Conservation (phyloP, 2,329 filamentous ascomycete species). For the Diaporthe destruens region DNA sequence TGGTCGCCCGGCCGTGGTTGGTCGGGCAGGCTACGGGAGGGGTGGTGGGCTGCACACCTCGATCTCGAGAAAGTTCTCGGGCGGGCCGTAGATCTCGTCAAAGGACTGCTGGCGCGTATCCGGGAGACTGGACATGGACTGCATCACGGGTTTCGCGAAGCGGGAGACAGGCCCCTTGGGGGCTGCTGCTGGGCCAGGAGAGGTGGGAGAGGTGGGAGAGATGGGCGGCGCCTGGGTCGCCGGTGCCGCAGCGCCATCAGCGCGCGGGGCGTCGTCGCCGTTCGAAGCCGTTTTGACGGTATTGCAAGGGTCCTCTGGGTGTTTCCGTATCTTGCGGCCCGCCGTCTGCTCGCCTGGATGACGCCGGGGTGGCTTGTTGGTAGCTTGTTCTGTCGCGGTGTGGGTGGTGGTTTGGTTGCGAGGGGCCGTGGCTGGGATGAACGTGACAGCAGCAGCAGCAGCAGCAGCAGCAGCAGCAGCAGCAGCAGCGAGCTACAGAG, state of each 20-base stretch:
- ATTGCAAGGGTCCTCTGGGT: slow-evolving; percentile 26
- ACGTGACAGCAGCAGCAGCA: slow-evolving; percentile 10
- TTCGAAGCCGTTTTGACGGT: slow-evolving; percentile 60
- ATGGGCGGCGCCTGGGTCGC: slow-evolving; percentile 43
- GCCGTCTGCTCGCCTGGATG: slow-evolving; percentile 22
- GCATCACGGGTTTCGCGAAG: slow-evolving; percentile 61
- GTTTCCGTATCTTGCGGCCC: neutral
- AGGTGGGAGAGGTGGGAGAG: slow-evolving; percentile 43
- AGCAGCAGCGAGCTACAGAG: slow-evolving; percentile 6
- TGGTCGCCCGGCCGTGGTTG: neutral
- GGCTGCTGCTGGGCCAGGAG: slow-evolving; percentile 45
- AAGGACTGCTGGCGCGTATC: slow-evolving; percentile 91
- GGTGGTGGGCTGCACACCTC: slow-evolving; percentile 71
- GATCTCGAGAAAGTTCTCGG: slow-evolving; percentile 99
- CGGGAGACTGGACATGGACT: slow-evolving; percentile 72
- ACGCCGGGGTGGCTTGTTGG: slow-evolving; percentile 19
- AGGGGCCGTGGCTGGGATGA: slow-evolving; percentile 18
- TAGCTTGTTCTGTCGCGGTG: slow-evolving; percentile 10
- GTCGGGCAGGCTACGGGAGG: neutral
- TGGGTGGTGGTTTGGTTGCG: slow-evolving; percentile 11
- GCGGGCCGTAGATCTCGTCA: slow-evolving; percentile 98
- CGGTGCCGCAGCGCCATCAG: slow-evolving; percentile 42
- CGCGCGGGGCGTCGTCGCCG: slow-evolving; percentile 52
- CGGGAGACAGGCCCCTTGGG: slow-evolving; percentile 48
- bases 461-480: neutral